Evolutionary conservation across 1,284 basidiomycete species (phyloP), one percentile per base, ranked within the genome.

Genomic region (Ustilago hordei): DNA sequence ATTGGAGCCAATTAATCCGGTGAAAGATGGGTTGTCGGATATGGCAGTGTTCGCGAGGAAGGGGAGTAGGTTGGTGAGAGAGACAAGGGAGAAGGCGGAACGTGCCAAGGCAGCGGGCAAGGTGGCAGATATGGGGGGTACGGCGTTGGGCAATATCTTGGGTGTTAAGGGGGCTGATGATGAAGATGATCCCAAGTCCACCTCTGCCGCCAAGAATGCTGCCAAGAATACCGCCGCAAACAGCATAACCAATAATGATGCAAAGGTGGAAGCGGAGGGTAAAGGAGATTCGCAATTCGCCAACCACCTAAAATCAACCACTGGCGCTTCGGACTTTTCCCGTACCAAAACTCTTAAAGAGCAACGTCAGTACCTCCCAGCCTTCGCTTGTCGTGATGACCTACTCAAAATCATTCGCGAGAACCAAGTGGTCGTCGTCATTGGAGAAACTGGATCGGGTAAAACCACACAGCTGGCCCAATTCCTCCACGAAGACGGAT

Each of bases 271-370:
- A 47, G 90, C 91, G 57, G 91, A 93, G 84, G 95, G 94, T 86
- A 95, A 93, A 85, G 93, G 93, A 35, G 97, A 97, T 64, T 97
- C 95, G 1, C 95, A 98, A 86, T 99, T 99, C 86, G 95, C 96
- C 8, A 90, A 90, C 4, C 96, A 99, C 88, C 87, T 99, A 76
- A 88, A 88, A 35, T 89, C 91, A 2, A 45, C 91, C 41, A 70
- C 64, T 15, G 93, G 95, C 28, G 92, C 92, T 6, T 95, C 93
- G 78, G 89, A 90, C 6, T 98, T 98, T 83, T 91, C 95, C 12
- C 92, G 89, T 73, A 91, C 86, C 13, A 90, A 95, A 79, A 95
- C 95, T 0, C 88, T 99, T 60, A 95, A 94, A 83, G 92, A 99
- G 87, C 97, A 99, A 86, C 87, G 97, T 76, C 96, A 99, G 86